Conservation (phyloP, 768 basidiomycete species). For the Suillus clintonianus region DNA sequence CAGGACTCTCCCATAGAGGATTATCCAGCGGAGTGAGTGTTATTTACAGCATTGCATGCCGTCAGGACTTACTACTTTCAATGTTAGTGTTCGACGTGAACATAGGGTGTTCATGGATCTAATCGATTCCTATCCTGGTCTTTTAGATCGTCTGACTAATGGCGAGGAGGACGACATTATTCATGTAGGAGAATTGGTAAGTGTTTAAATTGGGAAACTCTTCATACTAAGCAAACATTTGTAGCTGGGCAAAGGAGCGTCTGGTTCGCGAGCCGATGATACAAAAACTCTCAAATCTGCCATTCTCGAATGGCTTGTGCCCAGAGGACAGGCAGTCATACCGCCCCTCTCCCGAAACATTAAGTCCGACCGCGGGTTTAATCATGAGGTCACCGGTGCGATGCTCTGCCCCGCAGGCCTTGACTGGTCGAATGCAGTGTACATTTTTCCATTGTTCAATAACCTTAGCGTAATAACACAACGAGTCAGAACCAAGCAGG, state of each 20-base stretch:
- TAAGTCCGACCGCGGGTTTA: slow-evolving; percentile 13
- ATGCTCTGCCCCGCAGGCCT: slow-evolving; percentile 18
- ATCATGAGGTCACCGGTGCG: slow-evolving; percentile 16
- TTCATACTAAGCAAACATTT: background rate
- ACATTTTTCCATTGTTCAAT: background rate
- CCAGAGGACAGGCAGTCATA: slow-evolving; percentile 11
- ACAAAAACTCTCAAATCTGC: slow-evolving; percentile 9
- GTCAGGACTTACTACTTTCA: no score
- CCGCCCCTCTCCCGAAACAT: slow-evolving; percentile 14
- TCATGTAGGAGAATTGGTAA: background rate
- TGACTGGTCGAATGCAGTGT: slow-evolving; percentile 20
- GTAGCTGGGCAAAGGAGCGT: slow-evolving; percentile 23
- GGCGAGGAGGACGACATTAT: background rate
- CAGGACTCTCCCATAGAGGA: no score
- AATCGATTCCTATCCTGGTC: background rate
- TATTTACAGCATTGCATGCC: no score
- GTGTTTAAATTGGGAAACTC: background rate
- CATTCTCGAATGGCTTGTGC: slow-evolving; percentile 16
- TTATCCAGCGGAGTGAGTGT: no score
- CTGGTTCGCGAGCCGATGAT: slow-evolving; percentile 6
- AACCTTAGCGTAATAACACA: background rate
- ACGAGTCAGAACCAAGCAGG: slow-evolving; percentile 5
- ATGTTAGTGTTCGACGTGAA: background rate
- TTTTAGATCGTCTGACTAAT: background rate
- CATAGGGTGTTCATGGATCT: background rate